Percentiles rank a stretch among this genome's conserved stretches.
phyloP scores from a whole-genome alignment of 495 filamentous ascomycete genomes.

The Aspergillus sparsus region DNA sequence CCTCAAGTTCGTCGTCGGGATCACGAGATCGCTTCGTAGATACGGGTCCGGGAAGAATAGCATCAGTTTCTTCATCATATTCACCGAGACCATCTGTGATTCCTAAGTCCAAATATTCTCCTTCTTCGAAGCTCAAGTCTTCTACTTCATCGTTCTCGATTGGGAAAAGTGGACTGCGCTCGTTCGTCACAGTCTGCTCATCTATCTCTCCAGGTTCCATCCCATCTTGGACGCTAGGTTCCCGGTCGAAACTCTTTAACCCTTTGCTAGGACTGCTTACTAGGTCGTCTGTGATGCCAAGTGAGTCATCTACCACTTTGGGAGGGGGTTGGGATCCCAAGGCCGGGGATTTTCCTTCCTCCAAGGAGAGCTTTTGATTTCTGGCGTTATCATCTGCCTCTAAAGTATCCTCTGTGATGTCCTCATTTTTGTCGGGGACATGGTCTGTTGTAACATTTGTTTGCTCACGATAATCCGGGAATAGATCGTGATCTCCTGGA shows the following conservation, averaged over 20 bases:
- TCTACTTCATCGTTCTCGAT: slow-evolving; percentile 44
- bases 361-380: slow-evolving; percentile 22
- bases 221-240: slow-evolving; percentile 12
- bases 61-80: slow-evolving; percentile 13
- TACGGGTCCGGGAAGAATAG: slow-evolving; percentile 16
- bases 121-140: slow-evolving; percentile 34
- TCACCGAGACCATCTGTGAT: slow-evolving; percentile 14
- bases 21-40: slow-evolving; percentile 35
- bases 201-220: slow-evolving; percentile 24
- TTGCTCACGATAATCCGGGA: slow-evolving; percentile 16
- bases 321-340: slow-evolving; percentile 21
- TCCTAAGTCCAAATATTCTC: slow-evolving; percentile 29
- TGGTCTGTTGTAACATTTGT: slow-evolving; percentile 16
- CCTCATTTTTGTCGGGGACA: slow-evolving; percentile 26
- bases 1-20: slow-evolving; percentile 33
- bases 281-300: slow-evolving; percentile 37
- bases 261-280: slow-evolving; percentile 30
- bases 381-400: slow-evolving; percentile 23
- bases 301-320: slow-evolving; percentile 34
- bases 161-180: slow-evolving; percentile 18
- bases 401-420: slow-evolving; percentile 20
- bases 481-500: slow-evolving; percentile 21
- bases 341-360: slow-evolving; percentile 20
- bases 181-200: slow-evolving; percentile 6
- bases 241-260: slow-evolving; percentile 8